These are phyloP conservation scores for Neonectria neomacrospora DNA, from an alignment of 2,329 filamentous ascomycete genomes.

Conservation along the genomic window DNA sequence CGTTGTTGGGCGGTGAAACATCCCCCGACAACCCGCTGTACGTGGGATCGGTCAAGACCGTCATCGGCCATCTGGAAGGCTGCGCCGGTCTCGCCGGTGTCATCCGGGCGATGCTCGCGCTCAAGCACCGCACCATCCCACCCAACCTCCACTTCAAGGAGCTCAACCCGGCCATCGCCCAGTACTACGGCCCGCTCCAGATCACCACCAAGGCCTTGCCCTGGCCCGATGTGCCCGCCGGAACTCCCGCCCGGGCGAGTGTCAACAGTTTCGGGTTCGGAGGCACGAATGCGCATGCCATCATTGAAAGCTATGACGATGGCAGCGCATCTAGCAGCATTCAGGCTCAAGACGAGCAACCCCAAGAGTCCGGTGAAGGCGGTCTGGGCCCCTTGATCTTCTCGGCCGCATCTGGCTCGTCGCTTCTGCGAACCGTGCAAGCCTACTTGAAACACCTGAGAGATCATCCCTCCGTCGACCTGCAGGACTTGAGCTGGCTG, in stretches of 20 bases:
- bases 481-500: constrained; percentile 14
- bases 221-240: constrained; percentile 21
- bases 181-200: constrained; percentile 30
- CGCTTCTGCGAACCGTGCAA: constrained; percentile 12
- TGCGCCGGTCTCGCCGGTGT: constrained; percentile 59
- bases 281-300: constrained; percentile 30
- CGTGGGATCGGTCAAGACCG: constrained; percentile 59
- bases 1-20: constrained; percentile 46
- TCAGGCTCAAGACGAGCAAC: neutral
- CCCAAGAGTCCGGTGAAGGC: neutral
- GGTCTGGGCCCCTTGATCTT: constrained; percentile 15
- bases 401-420: constrained; percentile 20
- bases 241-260: constrained; percentile 24
- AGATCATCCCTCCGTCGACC: constrained; percentile 5
- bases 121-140: constrained; percentile 58
- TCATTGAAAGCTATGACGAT: constrained; percentile 24
- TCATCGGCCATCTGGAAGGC: constrained; percentile 61
- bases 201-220: constrained; percentile 26
- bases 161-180: constrained; percentile 53
- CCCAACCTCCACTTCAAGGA: constrained; percentile 60
- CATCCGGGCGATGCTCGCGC: constrained; percentile 59
- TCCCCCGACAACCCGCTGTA: constrained; percentile 36
- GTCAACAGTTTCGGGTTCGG: constrained; percentile 35
- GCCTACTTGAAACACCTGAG: constrained; percentile 13
- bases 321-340: neutral